These are phyloP conservation scores for Kluyveromyces sp. DNA, from an alignment of 1,139 yeast genomes.

Conservation along the genomic window DNA sequence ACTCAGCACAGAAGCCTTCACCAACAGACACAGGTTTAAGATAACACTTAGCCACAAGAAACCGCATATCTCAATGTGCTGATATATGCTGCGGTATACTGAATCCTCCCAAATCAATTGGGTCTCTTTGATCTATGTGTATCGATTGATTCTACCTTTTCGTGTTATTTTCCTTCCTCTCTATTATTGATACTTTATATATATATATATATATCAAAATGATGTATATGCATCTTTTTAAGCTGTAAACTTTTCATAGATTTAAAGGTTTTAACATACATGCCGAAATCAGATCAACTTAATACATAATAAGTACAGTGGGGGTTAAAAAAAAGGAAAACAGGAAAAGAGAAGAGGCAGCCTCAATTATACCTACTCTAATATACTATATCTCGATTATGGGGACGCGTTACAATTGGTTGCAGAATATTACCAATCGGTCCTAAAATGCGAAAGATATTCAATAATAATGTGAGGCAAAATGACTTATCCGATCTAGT, in stretches of 20 bases:
- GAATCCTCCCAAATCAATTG: not conserved
- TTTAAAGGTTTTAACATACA: too few relatives aligned
- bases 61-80: not conserved
- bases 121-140: too few relatives aligned
- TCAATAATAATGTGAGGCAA: conserved; percentile 5
- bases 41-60: not conserved
- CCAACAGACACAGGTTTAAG: not conserved
- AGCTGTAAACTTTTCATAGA: too few relatives aligned
- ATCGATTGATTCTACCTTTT: too few relatives aligned
- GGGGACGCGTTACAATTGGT: conserved; percentile 21
- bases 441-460: conserved; percentile 22
- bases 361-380: not conserved
- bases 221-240: too few relatives aligned
- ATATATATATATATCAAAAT: too few relatives aligned
- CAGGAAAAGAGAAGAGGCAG: not conserved
- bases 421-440: conserved; percentile 23
- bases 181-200: too few relatives aligned
- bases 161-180: too few relatives aligned
- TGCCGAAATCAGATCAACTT: too few relatives aligned
- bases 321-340: too few relatives aligned
- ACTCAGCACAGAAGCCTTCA: not conserved
- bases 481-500: conserved; percentile 8
- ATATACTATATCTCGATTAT: conserved; percentile 6
- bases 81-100: not conserved
- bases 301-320: too few relatives aligned